Base-by-base conservation (phyloP, 139 green algal species). In the Asterochloris sp. region DNA sequence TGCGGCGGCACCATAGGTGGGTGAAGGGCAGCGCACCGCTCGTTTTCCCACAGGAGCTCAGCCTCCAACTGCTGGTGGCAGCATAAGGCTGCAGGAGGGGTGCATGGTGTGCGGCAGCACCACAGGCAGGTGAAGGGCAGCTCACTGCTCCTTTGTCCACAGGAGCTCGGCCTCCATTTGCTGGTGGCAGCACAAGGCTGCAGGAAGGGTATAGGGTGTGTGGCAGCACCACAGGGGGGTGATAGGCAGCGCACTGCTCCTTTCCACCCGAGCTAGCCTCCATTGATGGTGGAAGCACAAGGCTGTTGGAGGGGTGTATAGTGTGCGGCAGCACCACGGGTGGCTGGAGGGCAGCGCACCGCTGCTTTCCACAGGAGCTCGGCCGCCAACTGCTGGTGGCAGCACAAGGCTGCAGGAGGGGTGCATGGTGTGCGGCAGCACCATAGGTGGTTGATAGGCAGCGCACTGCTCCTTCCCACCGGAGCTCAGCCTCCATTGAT, bases 51-150 rank as follows among this genome's bases (percentile, higher is more conserved):
- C 14, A 24, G 64, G 15, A 69, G 64, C 64, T 69, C 14, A 69
- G 14, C 74, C 26, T 78, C 62, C 27, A 13, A 15, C 73, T 13
- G n/a, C 73, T 4, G 23, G 15, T 62, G 10, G 54, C 23, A 14
- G 14, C 27, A 1, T 77, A 26, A 27, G 24, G 14, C 73, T 77
- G 15, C 11, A 54, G 19, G 1, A 38, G 2, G 28, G 2, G 69
- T 93, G 90, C 85, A 21, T 87, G 10, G 82, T 93, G 28, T 90
- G 87, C 64, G 89, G 82, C n/a, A 88, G 89, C 29, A 92, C 88
- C 10, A 90, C 87, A 75, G 87, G 83, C 80, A n/a, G n/a, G n/a
- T n/a, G n/a, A n/a, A n/a, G n/a, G n/a, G n/a, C n/a, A n/a, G n/a
- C n/a, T n/a, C n/a, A n/a, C n/a, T n/a, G n/a, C n/a, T n/a, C n/a